phyloP scores from a whole-genome alignment of 139 green algal species.

The Picochlorum sp. region DNA sequence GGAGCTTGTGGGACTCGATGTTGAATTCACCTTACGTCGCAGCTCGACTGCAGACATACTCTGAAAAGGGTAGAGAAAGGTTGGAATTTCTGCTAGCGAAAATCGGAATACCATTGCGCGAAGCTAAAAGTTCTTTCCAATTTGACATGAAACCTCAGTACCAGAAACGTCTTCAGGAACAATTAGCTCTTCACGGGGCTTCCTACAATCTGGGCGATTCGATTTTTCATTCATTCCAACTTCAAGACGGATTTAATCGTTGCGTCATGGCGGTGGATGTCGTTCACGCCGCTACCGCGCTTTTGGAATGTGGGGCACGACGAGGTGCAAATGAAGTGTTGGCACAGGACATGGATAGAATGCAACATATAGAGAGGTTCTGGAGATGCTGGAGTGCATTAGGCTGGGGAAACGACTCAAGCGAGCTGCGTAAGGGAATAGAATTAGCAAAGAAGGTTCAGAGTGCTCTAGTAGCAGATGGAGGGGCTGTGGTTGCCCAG shows the following conservation, averaged over 20 bases:
- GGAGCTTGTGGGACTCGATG: slow-evolving; percentile 78
- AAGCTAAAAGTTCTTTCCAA: slow-evolving; percentile 11
- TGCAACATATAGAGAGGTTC: background rate
- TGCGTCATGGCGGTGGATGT: slow-evolving; percentile 33
- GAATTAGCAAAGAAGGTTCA: slow-evolving; percentile 49
- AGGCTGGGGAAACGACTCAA: slow-evolving; percentile 8
- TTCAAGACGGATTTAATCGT: slow-evolving; percentile 26
- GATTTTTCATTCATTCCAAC: slow-evolving; percentile 32
- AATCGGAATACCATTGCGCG: slow-evolving; percentile 56
- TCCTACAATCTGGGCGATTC: slow-evolving; percentile 33
- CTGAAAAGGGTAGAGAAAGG: slow-evolving; percentile 46
- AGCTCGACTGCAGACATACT: slow-evolving; percentile 66
- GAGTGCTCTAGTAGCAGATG: slow-evolving; percentile 34
- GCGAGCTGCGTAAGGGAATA: slow-evolving; percentile 29
- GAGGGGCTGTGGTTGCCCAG: slow-evolving; percentile 19
- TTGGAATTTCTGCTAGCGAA: slow-evolving; percentile 62
- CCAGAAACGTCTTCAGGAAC: slow-evolving; percentile 18
- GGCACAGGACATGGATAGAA: background rate
- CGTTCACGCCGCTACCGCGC: slow-evolving; percentile 41
- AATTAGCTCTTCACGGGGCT: slow-evolving; percentile 21
- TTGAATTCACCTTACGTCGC: slow-evolving; percentile 69
- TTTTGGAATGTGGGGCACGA: slow-evolving; percentile 31
- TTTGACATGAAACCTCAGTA: slow-evolving; percentile 34
- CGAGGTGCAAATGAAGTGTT: no score
- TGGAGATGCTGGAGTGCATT: slow-evolving; percentile 23